Evolutionary conservation across 2,329 filamentous ascomycete species (phyloP).

Genomic region (Penicillium hordei): DNA sequence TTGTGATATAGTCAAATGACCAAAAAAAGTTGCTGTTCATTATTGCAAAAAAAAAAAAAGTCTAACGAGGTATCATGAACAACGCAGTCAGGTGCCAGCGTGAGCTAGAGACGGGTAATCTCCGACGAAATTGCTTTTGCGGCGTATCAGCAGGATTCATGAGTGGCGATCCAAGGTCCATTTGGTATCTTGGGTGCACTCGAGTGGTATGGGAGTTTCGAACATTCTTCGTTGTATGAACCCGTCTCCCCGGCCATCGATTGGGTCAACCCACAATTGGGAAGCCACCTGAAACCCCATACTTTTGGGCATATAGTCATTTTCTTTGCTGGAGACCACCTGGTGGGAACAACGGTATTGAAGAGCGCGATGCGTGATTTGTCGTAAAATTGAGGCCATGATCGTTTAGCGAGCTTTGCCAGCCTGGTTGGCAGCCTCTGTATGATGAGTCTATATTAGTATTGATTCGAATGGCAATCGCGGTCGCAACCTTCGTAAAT

Average conservation of each 20-base stretch:
- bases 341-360: conserved; percentile 16
- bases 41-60: conserved; percentile 7
- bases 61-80: conserved; percentile 12
- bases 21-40: conserved; percentile 6
- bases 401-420: conserved; percentile 48
- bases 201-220: neutral
- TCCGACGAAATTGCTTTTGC: conserved; percentile 1
- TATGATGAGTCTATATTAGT: conserved; percentile 15
- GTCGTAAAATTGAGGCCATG: conserved; percentile 17
- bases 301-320: conserved; percentile 10
- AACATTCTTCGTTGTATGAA: neutral
- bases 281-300: conserved; percentile 4
- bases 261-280: neutral
- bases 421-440: conserved; percentile 53
- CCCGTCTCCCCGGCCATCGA: neutral
- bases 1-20: neutral
- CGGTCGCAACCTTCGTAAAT: neutral
- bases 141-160: conserved; percentile 1
- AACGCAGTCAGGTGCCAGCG: conserved; percentile 6
- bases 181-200: neutral
- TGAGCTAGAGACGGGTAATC: neutral
- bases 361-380: conserved; percentile 19
- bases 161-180: neutral
- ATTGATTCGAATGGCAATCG: neutral
- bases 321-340: conserved; percentile 13